These are phyloP conservation scores for Colletotrichum magnum DNA, from an alignment of 2,329 filamentous ascomycete genomes.

Conservation along the genomic window DNA sequence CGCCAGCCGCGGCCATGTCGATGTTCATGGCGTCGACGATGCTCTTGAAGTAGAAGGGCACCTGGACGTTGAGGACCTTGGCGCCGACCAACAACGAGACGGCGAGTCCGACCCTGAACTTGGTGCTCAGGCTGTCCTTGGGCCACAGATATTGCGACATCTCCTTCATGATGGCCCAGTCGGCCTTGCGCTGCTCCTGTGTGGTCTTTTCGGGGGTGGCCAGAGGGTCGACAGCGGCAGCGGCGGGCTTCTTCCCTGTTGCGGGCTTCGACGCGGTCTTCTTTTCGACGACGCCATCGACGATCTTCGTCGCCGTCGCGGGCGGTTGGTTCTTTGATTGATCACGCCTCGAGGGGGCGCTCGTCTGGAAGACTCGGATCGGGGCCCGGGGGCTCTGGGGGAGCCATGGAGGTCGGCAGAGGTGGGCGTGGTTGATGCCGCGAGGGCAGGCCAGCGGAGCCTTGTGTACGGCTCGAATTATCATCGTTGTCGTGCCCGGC, in stretches of 20 bases:
- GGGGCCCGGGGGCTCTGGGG: slow-evolving; percentile 34
- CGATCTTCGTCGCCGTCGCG: slow-evolving; percentile 1
- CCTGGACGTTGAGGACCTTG: slow-evolving; percentile 97
- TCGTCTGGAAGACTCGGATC: slow-evolving; percentile 41
- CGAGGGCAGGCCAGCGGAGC: slow-evolving; percentile 38
- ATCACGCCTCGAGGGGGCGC: slow-evolving; percentile 35
- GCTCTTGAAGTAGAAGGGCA: slow-evolving; percentile 98
- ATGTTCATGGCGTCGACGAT: slow-evolving; percentile 99
- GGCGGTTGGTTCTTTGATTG: not conserved
- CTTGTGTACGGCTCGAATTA: slow-evolving; percentile 39
- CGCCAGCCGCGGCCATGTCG: slow-evolving; percentile 88
- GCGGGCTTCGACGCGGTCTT: not conserved
- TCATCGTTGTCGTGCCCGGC: slow-evolving; percentile 39
- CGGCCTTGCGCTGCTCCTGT: slow-evolving; percentile 93
- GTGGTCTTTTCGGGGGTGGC: slow-evolving; percentile 77
- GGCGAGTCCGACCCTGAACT: slow-evolving; percentile 88
- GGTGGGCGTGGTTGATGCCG: slow-evolving; percentile 15
- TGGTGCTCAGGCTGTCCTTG: slow-evolving; percentile 86
- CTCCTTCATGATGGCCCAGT: slow-evolving; percentile 99
- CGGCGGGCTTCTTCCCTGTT: slow-evolving; percentile 36
- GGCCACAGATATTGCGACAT: slow-evolving; percentile 98
- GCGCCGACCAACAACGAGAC: slow-evolving; percentile 87
- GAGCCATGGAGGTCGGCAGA: slow-evolving; percentile 38
- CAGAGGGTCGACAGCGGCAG: slow-evolving; percentile 63
- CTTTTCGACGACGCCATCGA: slow-evolving; percentile 8